Percentiles rank a stretch among this genome's conserved stretches.
phyloP scores from a whole-genome alignment of 1,284 basidiomycete species.

The Cutaneotrichosporon spelunceum region DNA sequence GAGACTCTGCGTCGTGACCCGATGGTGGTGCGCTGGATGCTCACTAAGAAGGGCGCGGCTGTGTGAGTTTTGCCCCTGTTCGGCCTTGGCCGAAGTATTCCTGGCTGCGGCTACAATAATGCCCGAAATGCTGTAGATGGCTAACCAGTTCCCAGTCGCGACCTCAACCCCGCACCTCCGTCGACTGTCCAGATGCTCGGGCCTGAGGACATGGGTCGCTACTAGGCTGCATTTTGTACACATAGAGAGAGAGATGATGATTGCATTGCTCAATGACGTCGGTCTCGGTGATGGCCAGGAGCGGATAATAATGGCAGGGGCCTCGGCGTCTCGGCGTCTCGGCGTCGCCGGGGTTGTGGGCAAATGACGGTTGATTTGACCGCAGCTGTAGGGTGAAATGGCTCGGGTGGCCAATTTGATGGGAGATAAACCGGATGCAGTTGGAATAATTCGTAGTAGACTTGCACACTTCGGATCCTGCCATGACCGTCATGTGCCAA shows the following conservation, averaged over 20 bases:
- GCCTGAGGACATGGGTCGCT: background rate
- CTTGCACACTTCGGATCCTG: background rate
- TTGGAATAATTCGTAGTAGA: background rate
- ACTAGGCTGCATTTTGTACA: constrained; percentile 8
- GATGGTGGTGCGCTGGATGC: constrained; percentile 38
- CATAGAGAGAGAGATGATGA: background rate
- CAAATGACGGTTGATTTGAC: too few relatives aligned
- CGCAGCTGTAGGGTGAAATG: too few relatives aligned
- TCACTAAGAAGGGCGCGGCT: constrained; percentile 23
- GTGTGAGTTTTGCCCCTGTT: constrained; percentile 15
- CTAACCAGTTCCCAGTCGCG: constrained; percentile 11
- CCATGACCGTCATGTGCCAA: constrained; percentile 1
- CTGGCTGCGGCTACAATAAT: background rate
- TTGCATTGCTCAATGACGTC: background rate
- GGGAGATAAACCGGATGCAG: too few relatives aligned
- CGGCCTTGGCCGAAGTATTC: background rate
- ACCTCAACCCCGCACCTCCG: constrained; percentile 18
- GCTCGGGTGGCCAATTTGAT: background rate
- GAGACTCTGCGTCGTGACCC: constrained; percentile 48
- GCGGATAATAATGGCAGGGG: too few relatives aligned
- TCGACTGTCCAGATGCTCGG: constrained; percentile 13
- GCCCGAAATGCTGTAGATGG: background rate
- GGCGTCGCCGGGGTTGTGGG: background rate
- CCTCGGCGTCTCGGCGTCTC: too few relatives aligned
- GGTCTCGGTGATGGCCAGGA: too few relatives aligned